phyloP scores from a whole-genome alignment of 345 rosid genomes.

The Erodium maritimum region DNA sequence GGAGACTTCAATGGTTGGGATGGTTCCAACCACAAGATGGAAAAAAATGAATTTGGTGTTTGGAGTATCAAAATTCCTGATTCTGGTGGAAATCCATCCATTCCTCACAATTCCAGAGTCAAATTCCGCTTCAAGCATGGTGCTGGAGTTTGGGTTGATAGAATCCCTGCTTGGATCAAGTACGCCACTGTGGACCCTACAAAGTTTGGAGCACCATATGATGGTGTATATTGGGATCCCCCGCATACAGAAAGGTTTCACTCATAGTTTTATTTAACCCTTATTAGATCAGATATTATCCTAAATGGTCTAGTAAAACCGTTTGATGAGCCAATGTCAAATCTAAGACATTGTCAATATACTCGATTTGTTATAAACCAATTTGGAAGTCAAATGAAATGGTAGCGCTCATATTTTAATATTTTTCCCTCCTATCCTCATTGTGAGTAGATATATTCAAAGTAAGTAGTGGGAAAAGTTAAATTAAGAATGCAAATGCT shows the following conservation, averaged over 20 bases:
- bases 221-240: slow-evolving; percentile 72
- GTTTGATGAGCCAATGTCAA: too few relatives aligned
- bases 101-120: slow-evolving; percentile 66
- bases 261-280: neutral
- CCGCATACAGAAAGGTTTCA: slow-evolving; percentile 51
- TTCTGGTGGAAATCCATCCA: slow-evolving; percentile 40
- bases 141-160: slow-evolving; percentile 48
- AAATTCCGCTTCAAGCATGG: slow-evolving; percentile 59
- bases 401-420: too few relatives aligned
- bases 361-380: too few relatives aligned
- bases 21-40: slow-evolving; percentile 64
- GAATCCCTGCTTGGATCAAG: slow-evolving; percentile 73
- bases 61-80: slow-evolving; percentile 61
- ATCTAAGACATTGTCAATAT: too few relatives aligned
- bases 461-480: too few relatives aligned
- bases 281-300: neutral
- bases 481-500: too few relatives aligned
- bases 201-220: slow-evolving; percentile 62
- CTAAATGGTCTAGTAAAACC: neutral
- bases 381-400: too few relatives aligned
- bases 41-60: slow-evolving; percentile 60
- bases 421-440: too few relatives aligned
- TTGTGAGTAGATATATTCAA: too few relatives aligned
- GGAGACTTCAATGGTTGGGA: slow-evolving; percentile 84
- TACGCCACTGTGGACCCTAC: slow-evolving; percentile 57